Evolutionary conservation across 2,329 filamentous ascomycete genomes (phyloP).

Genomic region (Cladosporium sp.): DNA sequence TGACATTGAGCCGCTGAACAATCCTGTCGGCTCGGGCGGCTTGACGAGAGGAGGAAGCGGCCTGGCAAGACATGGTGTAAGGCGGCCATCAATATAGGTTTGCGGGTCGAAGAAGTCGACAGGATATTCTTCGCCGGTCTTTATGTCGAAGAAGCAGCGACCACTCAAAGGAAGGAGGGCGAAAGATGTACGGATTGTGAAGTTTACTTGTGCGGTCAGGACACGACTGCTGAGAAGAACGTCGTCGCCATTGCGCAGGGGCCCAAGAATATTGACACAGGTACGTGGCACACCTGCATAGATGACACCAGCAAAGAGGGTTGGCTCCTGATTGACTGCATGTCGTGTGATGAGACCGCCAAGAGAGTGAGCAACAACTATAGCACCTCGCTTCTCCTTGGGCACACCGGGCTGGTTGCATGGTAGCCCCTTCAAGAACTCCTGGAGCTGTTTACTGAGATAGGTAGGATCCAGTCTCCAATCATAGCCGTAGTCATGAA

Average conservation of each 20-base stretch:
- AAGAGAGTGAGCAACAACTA: constrained; percentile 82
- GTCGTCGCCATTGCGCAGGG: constrained; percentile 87
- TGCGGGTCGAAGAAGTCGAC: constrained; percentile 82
- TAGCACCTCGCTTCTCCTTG: constrained; percentile 64
- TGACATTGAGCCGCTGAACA: constrained; percentile 49
- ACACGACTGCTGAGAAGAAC: constrained; percentile 87
- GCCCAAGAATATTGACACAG: constrained; percentile 89
- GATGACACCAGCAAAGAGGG: constrained; percentile 81
- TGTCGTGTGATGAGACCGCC: constrained; percentile 87
- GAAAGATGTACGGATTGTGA: constrained; percentile 84
- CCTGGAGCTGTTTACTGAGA: constrained; percentile 69
- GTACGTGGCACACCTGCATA: constrained; percentile 83
- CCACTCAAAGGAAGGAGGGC: constrained; percentile 84
- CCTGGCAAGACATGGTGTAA: constrained; percentile 75
- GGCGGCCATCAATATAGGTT: constrained; percentile 75
- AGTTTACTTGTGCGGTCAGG: constrained; percentile 89
- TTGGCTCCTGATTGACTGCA: constrained; percentile 80
- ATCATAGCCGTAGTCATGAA: constrained; percentile 93
- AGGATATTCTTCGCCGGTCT: constrained; percentile 76
- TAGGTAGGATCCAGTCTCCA: constrained; percentile 85
- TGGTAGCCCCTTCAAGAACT: constrained; percentile 72
- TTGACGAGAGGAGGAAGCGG: constrained; percentile 59
- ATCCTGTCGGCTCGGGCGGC: constrained; percentile 40
- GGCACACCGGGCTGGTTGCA: constrained; percentile 66
- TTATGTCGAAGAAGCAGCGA: constrained; percentile 81